Percentiles rank a stretch among this genome's conserved stretches.
These are phyloP conservation scores for Daphne laureola DNA, from an alignment of 441 rosid genomes.

Conservation along the genomic window DNA sequence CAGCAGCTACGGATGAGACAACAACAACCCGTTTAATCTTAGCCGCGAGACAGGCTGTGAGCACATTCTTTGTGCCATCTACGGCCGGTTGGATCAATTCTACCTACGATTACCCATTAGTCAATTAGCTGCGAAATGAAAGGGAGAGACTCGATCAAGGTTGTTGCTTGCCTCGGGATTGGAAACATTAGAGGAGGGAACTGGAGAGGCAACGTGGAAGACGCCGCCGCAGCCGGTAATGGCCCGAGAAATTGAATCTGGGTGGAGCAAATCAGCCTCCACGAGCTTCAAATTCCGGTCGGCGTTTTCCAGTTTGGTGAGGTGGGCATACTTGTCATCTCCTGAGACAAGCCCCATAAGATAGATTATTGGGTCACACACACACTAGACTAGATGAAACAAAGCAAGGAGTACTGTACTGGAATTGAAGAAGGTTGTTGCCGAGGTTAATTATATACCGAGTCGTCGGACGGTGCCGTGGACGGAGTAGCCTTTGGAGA, in stretches of 20 bases:
- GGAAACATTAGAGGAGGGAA: slow-evolving; percentile 34
- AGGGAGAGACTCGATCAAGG: slow-evolving; percentile 3
- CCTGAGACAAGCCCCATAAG: slow-evolving; percentile 19
- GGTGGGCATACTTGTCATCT: slow-evolving; percentile 43
- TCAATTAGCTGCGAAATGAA: background rate
- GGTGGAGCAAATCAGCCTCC: slow-evolving; percentile 57
- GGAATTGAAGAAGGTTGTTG: too few relatives aligned
- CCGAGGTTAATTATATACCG: slow-evolving; percentile 13
- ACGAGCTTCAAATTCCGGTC: slow-evolving; percentile 54
- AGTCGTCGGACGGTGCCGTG: slow-evolving; percentile 49
- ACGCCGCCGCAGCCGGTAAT: slow-evolving; percentile 51
- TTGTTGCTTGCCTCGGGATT: slow-evolving; percentile 49
- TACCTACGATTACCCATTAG: slow-evolving; percentile 28
- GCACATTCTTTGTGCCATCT: slow-evolving; percentile 65
- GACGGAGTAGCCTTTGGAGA: slow-evolving; percentile 38
- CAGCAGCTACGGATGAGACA: slow-evolving; percentile 57
- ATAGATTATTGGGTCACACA: slow-evolving; percentile 7
- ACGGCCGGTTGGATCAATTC: slow-evolving; percentile 59
- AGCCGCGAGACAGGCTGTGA: slow-evolving; percentile 54
- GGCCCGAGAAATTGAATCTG: slow-evolving; percentile 33
- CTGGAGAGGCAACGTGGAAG: slow-evolving; percentile 65
- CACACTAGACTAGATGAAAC: background rate
- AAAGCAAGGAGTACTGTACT: too few relatives aligned
- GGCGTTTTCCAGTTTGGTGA: slow-evolving; percentile 51
- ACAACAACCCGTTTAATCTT: slow-evolving; percentile 53